phyloP scores from a whole-genome alignment of 169 alveolate species.

The Cryptosporidium canis region DNA sequence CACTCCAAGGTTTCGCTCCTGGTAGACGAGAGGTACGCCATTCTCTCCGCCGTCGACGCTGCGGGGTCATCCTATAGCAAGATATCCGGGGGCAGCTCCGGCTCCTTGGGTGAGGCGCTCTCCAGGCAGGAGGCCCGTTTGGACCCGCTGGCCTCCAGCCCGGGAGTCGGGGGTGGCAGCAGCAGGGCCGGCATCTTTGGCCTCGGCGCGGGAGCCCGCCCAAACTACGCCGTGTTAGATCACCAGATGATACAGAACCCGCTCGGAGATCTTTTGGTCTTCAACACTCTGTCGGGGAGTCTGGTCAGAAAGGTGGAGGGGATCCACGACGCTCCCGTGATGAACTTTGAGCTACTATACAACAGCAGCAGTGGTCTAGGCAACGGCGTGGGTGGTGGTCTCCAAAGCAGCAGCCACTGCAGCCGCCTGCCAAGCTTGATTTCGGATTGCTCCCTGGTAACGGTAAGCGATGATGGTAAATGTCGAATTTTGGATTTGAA shows the following conservation, averaged over 20 bases:
- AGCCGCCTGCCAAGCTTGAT: neutral
- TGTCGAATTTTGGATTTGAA: conserved; percentile 45
- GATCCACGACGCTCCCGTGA: conserved; percentile 66
- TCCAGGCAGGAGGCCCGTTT: neutral
- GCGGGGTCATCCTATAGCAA: neutral
- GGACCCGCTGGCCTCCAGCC: neutral
- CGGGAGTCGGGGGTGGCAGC: neutral
- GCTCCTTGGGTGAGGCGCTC: neutral
- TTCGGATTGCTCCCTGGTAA: conserved; percentile 48
- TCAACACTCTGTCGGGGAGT: conserved; percentile 32
- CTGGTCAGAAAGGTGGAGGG: conserved; percentile 35
- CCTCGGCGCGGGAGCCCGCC: neutral
- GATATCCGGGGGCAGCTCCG: neutral
- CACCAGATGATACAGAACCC: conserved; percentile 41
- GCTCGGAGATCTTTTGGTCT: conserved; percentile 42
- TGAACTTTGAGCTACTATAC: conserved; percentile 50
- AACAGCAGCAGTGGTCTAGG: neutral
- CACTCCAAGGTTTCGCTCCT: conserved; percentile 58
- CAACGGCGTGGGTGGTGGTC: neutral
- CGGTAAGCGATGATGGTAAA: conserved; percentile 66
- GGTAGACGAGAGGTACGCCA: conserved; percentile 48
- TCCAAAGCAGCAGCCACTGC: neutral
- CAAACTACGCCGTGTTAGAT: neutral
- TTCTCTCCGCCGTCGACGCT: conserved; percentile 25
- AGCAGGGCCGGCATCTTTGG: neutral